Conservation (phyloP, 2,329 filamentous ascomycete genomes). For the Penicillium sp. region DNA sequence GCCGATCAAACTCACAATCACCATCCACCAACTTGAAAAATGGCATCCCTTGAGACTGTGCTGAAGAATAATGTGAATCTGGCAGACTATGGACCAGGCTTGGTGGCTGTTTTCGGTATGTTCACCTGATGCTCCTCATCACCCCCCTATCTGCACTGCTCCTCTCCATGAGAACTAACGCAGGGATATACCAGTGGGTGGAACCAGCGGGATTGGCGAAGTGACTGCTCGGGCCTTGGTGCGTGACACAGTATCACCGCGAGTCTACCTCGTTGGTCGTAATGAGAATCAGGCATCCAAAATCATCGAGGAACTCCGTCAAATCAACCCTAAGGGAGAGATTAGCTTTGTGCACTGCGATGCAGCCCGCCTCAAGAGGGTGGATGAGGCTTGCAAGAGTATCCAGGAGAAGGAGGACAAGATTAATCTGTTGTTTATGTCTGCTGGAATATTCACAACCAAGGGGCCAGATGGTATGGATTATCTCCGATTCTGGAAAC, state of each 20-base stretch:
- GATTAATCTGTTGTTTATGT: slow-evolving; percentile 48
- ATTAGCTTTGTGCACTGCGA: slow-evolving; percentile 5
- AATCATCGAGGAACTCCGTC: not conserved
- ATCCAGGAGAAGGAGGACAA: slow-evolving; percentile 37
- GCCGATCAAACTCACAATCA: not conserved
- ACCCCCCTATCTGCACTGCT: not conserved
- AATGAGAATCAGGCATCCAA: not conserved
- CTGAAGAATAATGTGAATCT: not conserved
- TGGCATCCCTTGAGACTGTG: not conserved
- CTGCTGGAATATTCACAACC: slow-evolving; percentile 36
- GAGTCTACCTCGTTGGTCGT: slow-evolving; percentile 1
- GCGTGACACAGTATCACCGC: not conserved
- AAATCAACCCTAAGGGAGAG: not conserved
- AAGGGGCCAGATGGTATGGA: slow-evolving; percentile 21
- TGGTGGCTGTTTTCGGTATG: not conserved
- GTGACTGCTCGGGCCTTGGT: not conserved
- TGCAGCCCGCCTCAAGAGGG: slow-evolving; percentile 1
- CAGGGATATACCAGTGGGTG: slow-evolving; percentile 1
- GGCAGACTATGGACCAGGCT: not conserved
- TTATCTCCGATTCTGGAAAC: not conserved
- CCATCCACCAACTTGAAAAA: not conserved
- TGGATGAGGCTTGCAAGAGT: not conserved
- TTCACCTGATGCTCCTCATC: not conserved
- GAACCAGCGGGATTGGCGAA: slow-evolving; percentile 1
- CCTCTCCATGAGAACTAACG: not conserved